Conservation (phyloP, 306 rosid genomes). For the Lathyrus sativus region DNA sequence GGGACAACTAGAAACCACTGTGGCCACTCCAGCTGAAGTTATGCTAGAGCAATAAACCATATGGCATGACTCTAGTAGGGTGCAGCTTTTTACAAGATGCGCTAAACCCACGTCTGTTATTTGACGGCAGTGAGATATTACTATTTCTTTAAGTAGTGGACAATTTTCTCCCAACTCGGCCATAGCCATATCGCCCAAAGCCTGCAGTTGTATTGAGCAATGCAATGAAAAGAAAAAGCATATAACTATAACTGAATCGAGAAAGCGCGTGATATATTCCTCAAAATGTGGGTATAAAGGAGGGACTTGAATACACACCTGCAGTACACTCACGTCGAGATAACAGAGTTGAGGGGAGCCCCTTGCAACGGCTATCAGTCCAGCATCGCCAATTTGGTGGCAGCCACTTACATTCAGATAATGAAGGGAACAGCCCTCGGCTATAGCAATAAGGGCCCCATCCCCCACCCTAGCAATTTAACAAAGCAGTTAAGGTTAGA, state of each 20-base stretch:
- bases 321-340: slow-evolving; percentile 86
- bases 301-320: slow-evolving; percentile 56
- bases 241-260: slow-evolving; percentile 24
- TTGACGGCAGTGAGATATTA: slow-evolving; percentile 87
- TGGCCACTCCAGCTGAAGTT: slow-evolving; percentile 82
- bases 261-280: slow-evolving; percentile 1
- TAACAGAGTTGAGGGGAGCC: slow-evolving; percentile 74
- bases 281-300: neutral
- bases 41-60: slow-evolving; percentile 88
- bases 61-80: slow-evolving; percentile 78
- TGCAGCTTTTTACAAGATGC: slow-evolving; percentile 74
- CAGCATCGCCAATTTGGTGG: slow-evolving; percentile 88
- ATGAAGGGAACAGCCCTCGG: slow-evolving; percentile 73
- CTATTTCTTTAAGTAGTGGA: slow-evolving; percentile 71
- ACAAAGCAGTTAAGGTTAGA: slow-evolving; percentile 19
- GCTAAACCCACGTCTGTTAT: slow-evolving; percentile 82
- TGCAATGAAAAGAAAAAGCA: slow-evolving; percentile 10
- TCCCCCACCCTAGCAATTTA: slow-evolving; percentile 76
- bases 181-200: slow-evolving; percentile 87
- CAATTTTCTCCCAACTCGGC: slow-evolving; percentile 87
- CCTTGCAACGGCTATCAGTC: slow-evolving; percentile 88
- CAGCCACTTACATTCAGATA: slow-evolving; percentile 93
- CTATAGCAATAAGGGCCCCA: slow-evolving; percentile 82
- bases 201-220: slow-evolving; percentile 49
- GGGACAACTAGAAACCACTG: slow-evolving; percentile 80